Evolutionary conservation across 164 flowering plant species (phyloP), one percentile per base, ranked within the genome.

Genomic region (Nymphaea thermarum): DNA sequence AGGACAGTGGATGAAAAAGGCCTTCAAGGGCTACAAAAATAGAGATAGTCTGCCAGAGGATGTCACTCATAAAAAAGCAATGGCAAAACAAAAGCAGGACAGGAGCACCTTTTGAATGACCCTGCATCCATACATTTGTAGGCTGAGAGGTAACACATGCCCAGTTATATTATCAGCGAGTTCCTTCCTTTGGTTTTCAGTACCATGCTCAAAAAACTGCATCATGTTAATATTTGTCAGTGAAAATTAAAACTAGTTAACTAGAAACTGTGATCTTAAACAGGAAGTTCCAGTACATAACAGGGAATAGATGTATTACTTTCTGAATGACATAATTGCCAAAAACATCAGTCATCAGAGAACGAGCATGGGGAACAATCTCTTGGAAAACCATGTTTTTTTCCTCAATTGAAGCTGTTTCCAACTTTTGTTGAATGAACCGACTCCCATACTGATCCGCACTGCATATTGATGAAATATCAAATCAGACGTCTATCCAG

Each of bases 51-150:
- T 51, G 12, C 14, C 57, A 51, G 57, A 5, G 57, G 14, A 51
- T 51, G 8, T 51, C 57, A 51, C 14, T 10, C 8, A 51, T 51
- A 3, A 15, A 51, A 4, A 8, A 51, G 57, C 57, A 5, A 15
- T 51, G 62, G 66, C 63, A 72, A 51, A 16, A 43, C 59, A 62
- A 67, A 57, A 18, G 55, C 12, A n/a, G 43, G 73, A 70, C 44
- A 44, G 43, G 76, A 67, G 55, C 62, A 93, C 96, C 98, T 93
- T 93, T 71, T 93, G 96, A 68, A 93, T 88, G 43, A 93, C 96
- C 81, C 96, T 79, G 81, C 96, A 90, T 45, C 98, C 96, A 80
- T 93, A 90, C 95, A 90, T 93, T 77, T 93, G 98, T 73, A 93
- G 89, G 78, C 95, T 88, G 44, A 90, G 93, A 68, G 91, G 81